These are phyloP conservation scores for Epicoccum sorghinum DNA, from an alignment of 2,329 filamentous ascomycete genomes.

Conservation along the genomic window DNA sequence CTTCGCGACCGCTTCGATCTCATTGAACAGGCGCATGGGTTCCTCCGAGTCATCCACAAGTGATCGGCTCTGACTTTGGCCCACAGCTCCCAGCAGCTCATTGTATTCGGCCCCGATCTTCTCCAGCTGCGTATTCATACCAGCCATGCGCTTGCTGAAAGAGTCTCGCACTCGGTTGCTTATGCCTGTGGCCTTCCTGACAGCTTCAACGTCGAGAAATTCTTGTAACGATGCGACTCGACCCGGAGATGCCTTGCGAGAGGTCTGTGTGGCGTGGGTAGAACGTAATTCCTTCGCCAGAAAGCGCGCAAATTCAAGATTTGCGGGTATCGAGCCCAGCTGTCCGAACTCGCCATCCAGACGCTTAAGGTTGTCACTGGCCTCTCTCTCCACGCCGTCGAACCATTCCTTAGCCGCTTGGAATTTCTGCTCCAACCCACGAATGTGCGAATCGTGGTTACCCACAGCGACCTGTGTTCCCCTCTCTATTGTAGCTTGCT, in stretches of 20 bases:
- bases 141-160: slow-evolving; percentile 63
- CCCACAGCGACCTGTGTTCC: slow-evolving; percentile 84
- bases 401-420: slow-evolving; percentile 74
- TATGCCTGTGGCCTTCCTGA: slow-evolving; percentile 73
- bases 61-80: slow-evolving; percentile 58
- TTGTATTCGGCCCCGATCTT: slow-evolving; percentile 51
- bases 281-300: slow-evolving; percentile 43
- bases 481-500: slow-evolving; percentile 77
- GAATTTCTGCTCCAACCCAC: slow-evolving; percentile 73
- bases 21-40: slow-evolving; percentile 72
- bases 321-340: slow-evolving; percentile 68
- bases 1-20: slow-evolving; percentile 83
- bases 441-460: slow-evolving; percentile 79
- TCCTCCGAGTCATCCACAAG: slow-evolving; percentile 66
- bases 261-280: slow-evolving; percentile 28
- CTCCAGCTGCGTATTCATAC: slow-evolving; percentile 51
- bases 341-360: slow-evolving; percentile 74
- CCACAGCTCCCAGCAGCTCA: slow-evolving; percentile 52
- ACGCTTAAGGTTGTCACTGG: slow-evolving; percentile 65
- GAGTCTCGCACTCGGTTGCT: slow-evolving; percentile 67
- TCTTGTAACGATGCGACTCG: slow-evolving; percentile 39
- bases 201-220: slow-evolving; percentile 76
- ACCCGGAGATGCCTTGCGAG: slow-evolving; percentile 32
- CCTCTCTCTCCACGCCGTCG: slow-evolving; percentile 69
- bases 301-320: slow-evolving; percentile 66